Base-by-base conservation (phyloP, 495 filamentous ascomycete genomes). In the Ramalina peruviana region DNA sequence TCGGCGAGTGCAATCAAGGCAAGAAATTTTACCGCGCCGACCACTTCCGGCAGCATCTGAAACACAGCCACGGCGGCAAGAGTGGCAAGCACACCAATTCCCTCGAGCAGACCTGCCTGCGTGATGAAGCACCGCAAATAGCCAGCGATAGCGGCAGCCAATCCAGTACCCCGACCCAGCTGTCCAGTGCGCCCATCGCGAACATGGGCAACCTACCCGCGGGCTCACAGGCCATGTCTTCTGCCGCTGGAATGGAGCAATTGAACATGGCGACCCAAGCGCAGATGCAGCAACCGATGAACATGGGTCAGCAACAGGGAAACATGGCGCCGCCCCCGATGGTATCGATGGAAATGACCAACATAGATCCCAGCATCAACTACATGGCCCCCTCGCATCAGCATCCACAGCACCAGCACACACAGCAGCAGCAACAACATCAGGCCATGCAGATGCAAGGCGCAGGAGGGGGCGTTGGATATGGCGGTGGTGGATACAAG, bases 1-100 rank as follows among this genome's bases (percentile, higher is more conserved):
- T 92, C 59, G 85, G 89, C 52, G 93, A 97, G 66, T 98, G 92
- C 75, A 98, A 98, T 62, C 86, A 93, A 55, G 83, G 83, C 54
- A 98, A 98, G 73, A 97, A 97, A 64, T 98, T 98, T 65, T 98
- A 85, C 67, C 81, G 92, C 4, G 92, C 92, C 16, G 92, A 98
- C 62, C 92, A 98, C 62, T 98, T 98, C 73, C 81, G 92, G 36
- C 92, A 98, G 65, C 92, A 98, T 67, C 71, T 98, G 47, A 98
- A 98, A 71, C 92, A 98, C 58, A 96, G 90, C 62, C 92, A 98
- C 66, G 87, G 84, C 6, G 93, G 92, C 12, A 90, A 88, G 2
- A 95, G 88, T 66, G 92, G 92, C 20, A 97, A 97, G 62, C 97
- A 93, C 92, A 98, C 92, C 17, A 98, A 98, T 64, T 90, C 94